Evolutionary conservation across 2,329 filamentous ascomycete genomes (phyloP).

Genomic region (Cladosporium austrohemisphaericum): DNA sequence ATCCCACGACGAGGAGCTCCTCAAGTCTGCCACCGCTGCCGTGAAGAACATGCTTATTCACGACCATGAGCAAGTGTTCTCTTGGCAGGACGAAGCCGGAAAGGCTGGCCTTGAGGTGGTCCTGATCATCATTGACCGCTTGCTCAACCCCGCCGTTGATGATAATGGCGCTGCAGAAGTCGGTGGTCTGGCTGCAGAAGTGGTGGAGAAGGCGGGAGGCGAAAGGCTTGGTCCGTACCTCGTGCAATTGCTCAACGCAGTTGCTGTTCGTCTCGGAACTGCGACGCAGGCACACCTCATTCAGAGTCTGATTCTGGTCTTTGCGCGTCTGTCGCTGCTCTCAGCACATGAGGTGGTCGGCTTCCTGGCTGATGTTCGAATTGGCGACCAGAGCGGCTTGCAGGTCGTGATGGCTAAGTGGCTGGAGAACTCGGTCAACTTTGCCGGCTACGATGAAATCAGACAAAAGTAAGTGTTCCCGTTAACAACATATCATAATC

Average conservation of each 20-base stretch:
- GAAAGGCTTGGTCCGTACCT: slow-evolving; percentile 88
- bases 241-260: slow-evolving; percentile 80
- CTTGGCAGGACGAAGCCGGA: slow-evolving; percentile 74
- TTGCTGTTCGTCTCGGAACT: slow-evolving; percentile 77
- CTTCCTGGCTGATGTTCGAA: slow-evolving; percentile 80
- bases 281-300: slow-evolving; percentile 87
- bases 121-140: slow-evolving; percentile 84
- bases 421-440: slow-evolving; percentile 94
- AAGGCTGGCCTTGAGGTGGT: slow-evolving; percentile 84
- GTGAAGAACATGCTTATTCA: slow-evolving; percentile 87
- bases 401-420: slow-evolving; percentile 89
- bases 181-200: slow-evolving; percentile 84
- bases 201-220: slow-evolving; percentile 92
- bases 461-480: slow-evolving; percentile 74
- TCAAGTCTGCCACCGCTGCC: slow-evolving; percentile 79
- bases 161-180: slow-evolving; percentile 96
- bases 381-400: slow-evolving; percentile 76
- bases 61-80: slow-evolving; percentile 84
- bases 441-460: slow-evolving; percentile 97
- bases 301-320: slow-evolving; percentile 91
- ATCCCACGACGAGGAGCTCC: slow-evolving; percentile 80
- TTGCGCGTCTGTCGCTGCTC: slow-evolving; percentile 81
- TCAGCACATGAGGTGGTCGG: slow-evolving; percentile 86
- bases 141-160: slow-evolving; percentile 78
- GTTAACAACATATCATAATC: not conserved